Evolutionary conservation across 768 basidiomycete species (phyloP).

Genomic region (Psilocybe cubensis): DNA sequence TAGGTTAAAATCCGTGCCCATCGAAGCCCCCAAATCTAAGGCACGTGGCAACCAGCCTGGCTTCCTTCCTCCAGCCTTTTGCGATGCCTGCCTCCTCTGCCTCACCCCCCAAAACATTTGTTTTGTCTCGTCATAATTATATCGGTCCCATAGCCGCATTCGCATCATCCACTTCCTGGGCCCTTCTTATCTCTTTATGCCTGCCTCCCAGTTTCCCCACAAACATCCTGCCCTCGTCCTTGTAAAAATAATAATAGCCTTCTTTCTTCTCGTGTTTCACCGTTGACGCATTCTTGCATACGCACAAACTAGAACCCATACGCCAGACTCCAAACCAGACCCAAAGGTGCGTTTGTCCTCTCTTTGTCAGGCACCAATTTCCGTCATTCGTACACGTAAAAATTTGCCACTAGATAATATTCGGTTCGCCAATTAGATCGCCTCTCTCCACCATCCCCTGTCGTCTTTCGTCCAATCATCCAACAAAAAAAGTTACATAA

Average conservation of each 20-base stretch:
- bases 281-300: too few relatives aligned
- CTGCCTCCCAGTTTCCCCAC: too few relatives aligned
- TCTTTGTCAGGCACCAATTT: background rate
- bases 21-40: constrained; percentile 22
- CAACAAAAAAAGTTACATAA: too few relatives aligned
- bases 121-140: background rate
- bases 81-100: constrained; percentile 2
- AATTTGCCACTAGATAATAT: background rate
- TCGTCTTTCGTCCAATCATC: background rate
- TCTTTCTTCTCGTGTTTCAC: background rate
- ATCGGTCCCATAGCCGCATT: background rate
- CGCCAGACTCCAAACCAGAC: background rate
- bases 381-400: background rate
- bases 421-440: background rate
- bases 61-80: too few relatives aligned
- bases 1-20: constrained; percentile 18
- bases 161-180: background rate
- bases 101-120: background rate
- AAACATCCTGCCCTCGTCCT: too few relatives aligned
- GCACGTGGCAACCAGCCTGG: constrained; percentile 26
- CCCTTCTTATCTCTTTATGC: background rate
- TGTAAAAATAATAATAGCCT: background rate
- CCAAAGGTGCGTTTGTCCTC: background rate
- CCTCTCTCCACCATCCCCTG: background rate
- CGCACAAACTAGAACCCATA: background rate